Evolutionary conservation across 345 rosid genomes (phyloP).

Genomic region (Hibiscus tridactylites): DNA sequence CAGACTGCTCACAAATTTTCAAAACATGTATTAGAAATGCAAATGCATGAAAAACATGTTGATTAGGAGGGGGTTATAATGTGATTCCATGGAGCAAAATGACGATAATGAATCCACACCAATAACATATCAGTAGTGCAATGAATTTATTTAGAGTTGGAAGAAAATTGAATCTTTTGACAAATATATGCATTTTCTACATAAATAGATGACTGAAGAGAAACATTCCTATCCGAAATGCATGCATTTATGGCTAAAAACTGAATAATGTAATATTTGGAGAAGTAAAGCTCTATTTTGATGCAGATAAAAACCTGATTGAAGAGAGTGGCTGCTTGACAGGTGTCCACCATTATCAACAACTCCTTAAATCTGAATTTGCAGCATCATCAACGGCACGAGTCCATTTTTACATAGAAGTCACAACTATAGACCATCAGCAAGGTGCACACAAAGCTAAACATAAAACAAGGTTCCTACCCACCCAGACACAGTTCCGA

Average conservation of each 20-base stretch:
- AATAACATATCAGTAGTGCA: not conserved
- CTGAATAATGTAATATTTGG: not conserved
- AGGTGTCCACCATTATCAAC: slow-evolving; percentile 96
- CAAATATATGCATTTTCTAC: not conserved
- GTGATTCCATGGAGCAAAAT: not conserved
- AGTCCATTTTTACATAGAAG: not conserved
- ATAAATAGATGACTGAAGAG: not conserved
- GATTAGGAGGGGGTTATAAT: not conserved
- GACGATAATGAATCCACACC: not conserved
- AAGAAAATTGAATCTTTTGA: not conserved
- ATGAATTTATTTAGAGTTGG: not conserved
- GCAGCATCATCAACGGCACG: slow-evolving; percentile 13
- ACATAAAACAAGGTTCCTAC: not conserved
- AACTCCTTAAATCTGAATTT: slow-evolving; percentile 84
- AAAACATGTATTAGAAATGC: not conserved
- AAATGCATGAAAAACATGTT: not conserved
- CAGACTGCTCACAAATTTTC: not conserved
- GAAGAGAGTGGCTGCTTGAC: slow-evolving; percentile 98
- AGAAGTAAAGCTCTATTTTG: not conserved
- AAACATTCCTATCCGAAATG: not conserved
- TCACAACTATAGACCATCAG: not conserved
- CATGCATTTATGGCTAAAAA: not conserved
- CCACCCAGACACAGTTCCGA: not conserved
- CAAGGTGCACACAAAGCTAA: not conserved
- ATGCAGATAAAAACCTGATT: slow-evolving; percentile 53